These are phyloP conservation scores for Coemansia sp. DNA, from an alignment of 192 early-diverging fungal species.

Conservation along the genomic window DNA sequence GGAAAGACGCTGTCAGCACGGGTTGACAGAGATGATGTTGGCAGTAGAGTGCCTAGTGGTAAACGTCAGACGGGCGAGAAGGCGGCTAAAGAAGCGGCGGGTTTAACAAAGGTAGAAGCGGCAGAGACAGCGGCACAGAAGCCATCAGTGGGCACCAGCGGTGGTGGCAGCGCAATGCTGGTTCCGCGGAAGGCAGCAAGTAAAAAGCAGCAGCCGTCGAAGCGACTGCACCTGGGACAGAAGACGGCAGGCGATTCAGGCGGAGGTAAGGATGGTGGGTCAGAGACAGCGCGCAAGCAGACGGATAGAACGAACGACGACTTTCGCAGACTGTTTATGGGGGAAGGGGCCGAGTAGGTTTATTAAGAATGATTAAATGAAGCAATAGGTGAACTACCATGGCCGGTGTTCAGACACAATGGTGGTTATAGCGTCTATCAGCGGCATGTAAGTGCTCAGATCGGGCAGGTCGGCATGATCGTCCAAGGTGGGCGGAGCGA, in stretches of 20 bases:
- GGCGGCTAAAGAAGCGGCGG: background rate
- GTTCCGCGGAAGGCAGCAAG: too few relatives aligned
- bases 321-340: conserved; percentile 30
- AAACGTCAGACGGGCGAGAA: background rate
- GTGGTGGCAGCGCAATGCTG: too few relatives aligned
- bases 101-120: too few relatives aligned
- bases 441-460: conserved; percentile 5
- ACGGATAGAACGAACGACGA: conserved; percentile 21
- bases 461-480: conserved; percentile 10
- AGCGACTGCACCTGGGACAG: background rate
- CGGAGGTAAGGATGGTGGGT: background rate
- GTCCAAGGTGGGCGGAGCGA: background rate
- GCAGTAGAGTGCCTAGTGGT: background rate
- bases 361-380: background rate
- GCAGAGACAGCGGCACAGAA: too few relatives aligned
- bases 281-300: background rate
- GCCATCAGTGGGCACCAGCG: too few relatives aligned
- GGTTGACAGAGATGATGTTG: background rate
- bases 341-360: background rate
- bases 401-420: conserved; percentile 21
- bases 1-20: conserved; percentile 3
- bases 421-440: conserved; percentile 9
- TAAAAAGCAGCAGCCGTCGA: background rate
- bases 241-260: too few relatives aligned
- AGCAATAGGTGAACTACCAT: conserved; percentile 13